Evolutionary conservation across 2,329 filamentous ascomycete genomes (phyloP), one percentile per base, ranked within the genome.

Genomic region (Talaromyces sp.): DNA sequence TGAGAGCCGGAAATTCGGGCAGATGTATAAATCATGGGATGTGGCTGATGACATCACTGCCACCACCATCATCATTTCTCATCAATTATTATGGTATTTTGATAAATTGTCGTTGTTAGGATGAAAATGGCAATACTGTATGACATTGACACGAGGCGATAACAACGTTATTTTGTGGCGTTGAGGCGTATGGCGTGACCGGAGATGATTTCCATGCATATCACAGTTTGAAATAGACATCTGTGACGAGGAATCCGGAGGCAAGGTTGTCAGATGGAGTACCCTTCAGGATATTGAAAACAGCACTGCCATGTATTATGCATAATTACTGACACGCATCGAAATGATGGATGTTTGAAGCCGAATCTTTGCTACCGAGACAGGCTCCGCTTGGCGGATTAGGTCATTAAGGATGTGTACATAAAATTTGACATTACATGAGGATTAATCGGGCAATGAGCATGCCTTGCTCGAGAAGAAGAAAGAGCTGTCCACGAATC

Each of bases 161-260:
- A 18, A 54, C 16, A 37, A 23, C 31, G 28, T 54, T 54, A 2
- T 21, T 21, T 18, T 35, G 50, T 54, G 50, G 50, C 50, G 31
- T 23, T 54, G 31, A 31, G 37, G 44, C 39, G 56, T 37, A 42
- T 23, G 40, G 42, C 25, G 25, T 21, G 28, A 3, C 18, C 58
- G 58, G 58, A 52, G 31, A 39, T 50, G 42, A 59, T 23, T 59
- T 59, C 57, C 57, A 37, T 18, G 35, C 28, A n/a, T 48, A 11
- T 3, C 31, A 3, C 37, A 28, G 8, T 23, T 44, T 28, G 44
- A n/a, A n/a, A n/a, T n/a, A n/a, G n/a, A n/a, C n/a, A n/a, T n/a
- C 6, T 28, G 3, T 28, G 6, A 6, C 6, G 6, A 28, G 6
- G 28, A 28, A n/a, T 14, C 31, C 40, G 44, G 44, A 60, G 58